Evolutionary conservation across 108 stramenopile genomes (phyloP).

Genomic region (Mayamaea pseudoterrestris): DNA sequence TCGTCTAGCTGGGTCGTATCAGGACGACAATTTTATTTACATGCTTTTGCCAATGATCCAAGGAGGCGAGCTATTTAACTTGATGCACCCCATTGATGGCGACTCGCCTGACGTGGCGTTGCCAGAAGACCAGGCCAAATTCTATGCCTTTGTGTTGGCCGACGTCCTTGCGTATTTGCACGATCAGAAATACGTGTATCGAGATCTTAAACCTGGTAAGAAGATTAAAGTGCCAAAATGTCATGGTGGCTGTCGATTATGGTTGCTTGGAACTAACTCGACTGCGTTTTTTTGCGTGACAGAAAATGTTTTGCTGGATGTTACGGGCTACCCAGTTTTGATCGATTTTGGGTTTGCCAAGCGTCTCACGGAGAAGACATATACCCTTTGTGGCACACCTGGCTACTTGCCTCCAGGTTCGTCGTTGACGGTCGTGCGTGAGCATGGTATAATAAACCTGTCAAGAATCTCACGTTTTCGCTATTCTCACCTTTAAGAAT

Average conservation of each 20-base stretch:
- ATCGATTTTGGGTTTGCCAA: conserved; percentile 47
- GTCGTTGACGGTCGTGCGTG: too few relatives aligned
- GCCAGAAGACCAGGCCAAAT: conserved; percentile 13
- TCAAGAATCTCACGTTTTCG: too few relatives aligned
- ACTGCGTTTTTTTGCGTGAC: conserved; percentile 9
- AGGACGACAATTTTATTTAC: conserved; percentile 48
- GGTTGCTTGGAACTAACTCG: conserved; percentile 9
- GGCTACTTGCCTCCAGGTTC: conserved; percentile 27
- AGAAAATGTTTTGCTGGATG: conserved; percentile 50
- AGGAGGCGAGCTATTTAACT: conserved; percentile 56
- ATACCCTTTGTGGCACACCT: conserved; percentile 92
- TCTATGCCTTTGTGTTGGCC: conserved; percentile 13
- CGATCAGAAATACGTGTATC: conserved; percentile 58
- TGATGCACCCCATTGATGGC: conserved; percentile 32
- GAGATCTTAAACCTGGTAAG: conserved; percentile 69
- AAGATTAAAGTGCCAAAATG: conserved; percentile 46
- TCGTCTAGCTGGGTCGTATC: conserved; percentile 24
- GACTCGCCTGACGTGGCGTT: conserved; percentile 20
- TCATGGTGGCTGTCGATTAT: background rate
- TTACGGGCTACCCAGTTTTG: conserved; percentile 65
- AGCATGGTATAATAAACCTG: too few relatives aligned
- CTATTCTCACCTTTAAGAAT: too few relatives aligned
- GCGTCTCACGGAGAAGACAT: conserved; percentile 38
- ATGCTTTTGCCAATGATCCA: conserved; percentile 41
- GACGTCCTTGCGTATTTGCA: conserved; percentile 50